Evolutionary conservation across 805 yeast species (phyloP), one percentile per base, ranked within the genome.

Genomic region (Starmerella bombi): DNA sequence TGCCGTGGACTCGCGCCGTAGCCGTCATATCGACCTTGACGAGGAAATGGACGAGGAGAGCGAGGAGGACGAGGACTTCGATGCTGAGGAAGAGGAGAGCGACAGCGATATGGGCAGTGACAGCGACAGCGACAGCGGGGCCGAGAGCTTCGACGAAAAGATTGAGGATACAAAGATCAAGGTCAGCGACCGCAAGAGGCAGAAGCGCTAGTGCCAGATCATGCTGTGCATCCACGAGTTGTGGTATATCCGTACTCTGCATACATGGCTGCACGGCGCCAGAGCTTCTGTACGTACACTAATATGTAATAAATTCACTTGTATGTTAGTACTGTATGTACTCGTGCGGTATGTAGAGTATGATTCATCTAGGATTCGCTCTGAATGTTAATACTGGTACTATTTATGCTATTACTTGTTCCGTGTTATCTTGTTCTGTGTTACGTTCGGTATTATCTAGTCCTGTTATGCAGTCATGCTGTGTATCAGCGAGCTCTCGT

Each of bases 41-140:
- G 75, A 65, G 37, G 71, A 66, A 12, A 60, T 59, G 46, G 72
- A 63, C 21, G 69, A 59, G 41, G 38, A 36, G 32, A 69, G 63
- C 37, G 94, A 81, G 53, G 65, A 56, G 10, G 97, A 85, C 63
- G 95, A 79, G 58, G 97, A 88, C 60, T 88, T 86, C 66, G 68
- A 77, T 19, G 71, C 61, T 22, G 70, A 62, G 27, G 76, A 65
- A 5, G 83, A 72, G 32, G 72, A 75, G 29, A 93, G 81, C 50
- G 75, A 76, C 32, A 93, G 86, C 6, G 93, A 81, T 60, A 95
- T 31, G 19, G 41, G 29, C 16, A 17, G 28, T 14, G 46, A 36
- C 23, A 34, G 42, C 9, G 49, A 32, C 21, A 33, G 37, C 20
- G 34, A 28, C 6, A 19, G 40, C 27, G 44, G 36, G 5, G 43